Evolutionary conservation across 352 stramenopile genomes (phyloP).

Genomic region (Phytophthora uliginosa): DNA sequence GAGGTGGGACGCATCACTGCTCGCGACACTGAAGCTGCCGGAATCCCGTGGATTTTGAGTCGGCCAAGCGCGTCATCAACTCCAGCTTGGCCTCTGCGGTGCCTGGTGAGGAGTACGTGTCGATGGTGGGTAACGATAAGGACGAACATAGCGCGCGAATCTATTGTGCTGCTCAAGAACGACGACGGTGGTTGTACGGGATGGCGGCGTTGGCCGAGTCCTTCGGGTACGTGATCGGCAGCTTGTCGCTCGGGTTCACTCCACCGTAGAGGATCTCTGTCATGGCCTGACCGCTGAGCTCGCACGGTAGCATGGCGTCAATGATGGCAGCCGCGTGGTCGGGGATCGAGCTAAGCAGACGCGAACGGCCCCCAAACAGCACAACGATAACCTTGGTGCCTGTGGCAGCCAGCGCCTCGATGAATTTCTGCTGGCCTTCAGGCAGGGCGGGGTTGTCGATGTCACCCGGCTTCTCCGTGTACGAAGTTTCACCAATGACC

Average conservation of each 20-base stretch:
- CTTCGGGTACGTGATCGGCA: conserved; percentile 87
- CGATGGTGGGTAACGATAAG: too few relatives aligned
- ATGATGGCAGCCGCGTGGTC: conserved; percentile 71
- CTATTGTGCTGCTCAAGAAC: too few relatives aligned
- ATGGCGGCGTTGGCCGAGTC: conserved; percentile 61
- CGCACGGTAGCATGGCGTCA: conserved; percentile 74
- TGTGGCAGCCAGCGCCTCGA: conserved; percentile 59
- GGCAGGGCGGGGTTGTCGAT: conserved; percentile 75
- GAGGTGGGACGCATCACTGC: neutral
- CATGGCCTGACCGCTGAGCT: conserved; percentile 80
- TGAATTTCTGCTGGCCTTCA: conserved; percentile 70
- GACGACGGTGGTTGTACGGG: conserved; percentile 71
- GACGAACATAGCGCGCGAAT: too few relatives aligned
- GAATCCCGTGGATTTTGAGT: neutral
- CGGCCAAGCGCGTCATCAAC: too few relatives aligned
- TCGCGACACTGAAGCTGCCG: neutral
- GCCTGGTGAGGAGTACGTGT: too few relatives aligned
- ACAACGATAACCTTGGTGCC: conserved; percentile 81
- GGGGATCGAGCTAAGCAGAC: conserved; percentile 64
- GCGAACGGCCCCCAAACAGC: conserved; percentile 77
- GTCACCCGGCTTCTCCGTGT: conserved; percentile 87
- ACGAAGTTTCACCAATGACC: conserved; percentile 74
- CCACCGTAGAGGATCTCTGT: conserved; percentile 83
- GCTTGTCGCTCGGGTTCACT: conserved; percentile 79
- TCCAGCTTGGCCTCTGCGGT: too few relatives aligned